Percentiles rank a stretch among this genome's conserved stretches.
These are phyloP conservation scores for Claviceps africana DNA, from an alignment of 2,329 filamentous ascomycete genomes.

Conservation along the genomic window DNA sequence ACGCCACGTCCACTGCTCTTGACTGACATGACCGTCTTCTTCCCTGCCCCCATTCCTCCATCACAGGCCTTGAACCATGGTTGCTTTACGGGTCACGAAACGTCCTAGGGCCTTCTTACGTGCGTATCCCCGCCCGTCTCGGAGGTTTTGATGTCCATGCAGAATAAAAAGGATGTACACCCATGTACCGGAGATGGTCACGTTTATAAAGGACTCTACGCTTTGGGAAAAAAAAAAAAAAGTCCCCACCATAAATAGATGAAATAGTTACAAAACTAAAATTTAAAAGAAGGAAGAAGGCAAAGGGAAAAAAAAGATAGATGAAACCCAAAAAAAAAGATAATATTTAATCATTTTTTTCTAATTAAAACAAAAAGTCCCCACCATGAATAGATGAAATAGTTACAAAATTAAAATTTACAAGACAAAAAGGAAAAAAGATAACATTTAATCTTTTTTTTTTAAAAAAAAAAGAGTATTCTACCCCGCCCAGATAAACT, in stretches of 20 bases:
- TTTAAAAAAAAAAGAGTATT: too few species aligned
- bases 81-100: slow-evolving; percentile 4
- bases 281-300: too few species aligned
- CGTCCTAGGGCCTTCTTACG: neutral
- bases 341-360: too few species aligned
- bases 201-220: neutral
- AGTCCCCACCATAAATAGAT: neutral
- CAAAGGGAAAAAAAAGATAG: too few species aligned
- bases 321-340: too few species aligned
- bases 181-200: neutral
- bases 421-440: too few species aligned
- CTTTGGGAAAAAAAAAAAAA: neutral
- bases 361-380: too few species aligned
- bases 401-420: too few species aligned
- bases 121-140: neutral
- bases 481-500: too few species aligned
- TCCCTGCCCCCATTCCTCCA: too few species aligned
- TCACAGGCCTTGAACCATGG: slow-evolving; percentile 13
- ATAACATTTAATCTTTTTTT: too few species aligned
- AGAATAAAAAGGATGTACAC: neutral
- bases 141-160: neutral
- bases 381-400: too few species aligned
- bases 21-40: neutral
- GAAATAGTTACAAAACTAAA: neutral
- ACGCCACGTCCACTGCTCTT: neutral